These are phyloP conservation scores for Dimocarpus longan DNA, from an alignment of 345 rosid species.

Conservation along the genomic window DNA sequence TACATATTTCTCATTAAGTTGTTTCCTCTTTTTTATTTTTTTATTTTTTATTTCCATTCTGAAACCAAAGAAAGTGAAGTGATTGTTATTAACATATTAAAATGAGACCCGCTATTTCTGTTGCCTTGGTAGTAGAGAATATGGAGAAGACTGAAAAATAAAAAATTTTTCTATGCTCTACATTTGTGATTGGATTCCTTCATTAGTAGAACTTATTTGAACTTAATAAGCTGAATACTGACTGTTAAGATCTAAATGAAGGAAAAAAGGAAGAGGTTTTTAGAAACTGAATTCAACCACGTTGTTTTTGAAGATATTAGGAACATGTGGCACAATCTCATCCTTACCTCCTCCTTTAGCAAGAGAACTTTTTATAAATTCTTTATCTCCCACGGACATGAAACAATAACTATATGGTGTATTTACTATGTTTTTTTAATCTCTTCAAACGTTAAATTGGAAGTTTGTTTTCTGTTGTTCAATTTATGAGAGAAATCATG, in stretches of 20 bases:
- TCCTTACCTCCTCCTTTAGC: background rate
- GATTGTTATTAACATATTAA: background rate
- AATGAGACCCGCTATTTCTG: background rate
- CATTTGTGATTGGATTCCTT: no score
- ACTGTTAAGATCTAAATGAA: background rate
- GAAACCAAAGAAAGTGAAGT: background rate
- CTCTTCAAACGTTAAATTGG: background rate
- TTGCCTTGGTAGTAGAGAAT: background rate
- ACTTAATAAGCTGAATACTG: background rate
- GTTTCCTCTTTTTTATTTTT: no score
- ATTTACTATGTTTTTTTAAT: background rate
- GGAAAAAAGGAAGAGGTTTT: background rate
- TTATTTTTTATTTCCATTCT: background rate
- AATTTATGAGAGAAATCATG: background rate
- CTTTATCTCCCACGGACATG: background rate
- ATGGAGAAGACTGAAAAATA: background rate
- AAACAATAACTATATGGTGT: slow-evolving; percentile 3
- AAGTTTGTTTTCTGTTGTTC: background rate
- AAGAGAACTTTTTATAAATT: background rate
- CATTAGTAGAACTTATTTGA: background rate
- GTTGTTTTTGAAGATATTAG: no score
- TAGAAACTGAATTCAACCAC: background rate
- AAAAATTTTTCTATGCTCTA: background rate
- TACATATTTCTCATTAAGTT: no score
- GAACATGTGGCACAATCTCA: background rate